phyloP scores from a whole-genome alignment of 176 grass and related monocot species.

The Bolboschoenus planiculmis region DNA sequence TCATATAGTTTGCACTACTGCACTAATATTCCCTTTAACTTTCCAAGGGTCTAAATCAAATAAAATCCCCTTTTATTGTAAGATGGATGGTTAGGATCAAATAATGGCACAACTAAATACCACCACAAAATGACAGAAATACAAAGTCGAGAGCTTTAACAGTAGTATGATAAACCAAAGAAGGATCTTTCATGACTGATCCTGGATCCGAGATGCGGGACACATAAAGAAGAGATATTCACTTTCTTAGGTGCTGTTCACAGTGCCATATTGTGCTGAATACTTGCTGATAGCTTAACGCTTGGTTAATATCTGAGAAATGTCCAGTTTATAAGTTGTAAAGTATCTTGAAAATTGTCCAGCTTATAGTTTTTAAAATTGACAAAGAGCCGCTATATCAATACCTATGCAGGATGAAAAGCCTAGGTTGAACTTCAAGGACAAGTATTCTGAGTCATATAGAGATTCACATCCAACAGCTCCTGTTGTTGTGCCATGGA shows the following conservation, averaged over 20 bases:
- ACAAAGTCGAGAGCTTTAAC: not conserved
- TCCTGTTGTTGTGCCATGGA: slow-evolving; percentile 80
- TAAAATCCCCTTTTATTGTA: not conserved
- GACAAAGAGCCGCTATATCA: not conserved
- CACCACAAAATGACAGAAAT: not conserved
- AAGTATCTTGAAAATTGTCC: slow-evolving; percentile 1
- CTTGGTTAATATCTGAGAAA: not conserved
- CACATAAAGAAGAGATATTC: not conserved
- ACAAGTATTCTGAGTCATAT: slow-evolving; percentile 77
- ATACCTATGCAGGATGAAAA: slow-evolving; percentile 46
- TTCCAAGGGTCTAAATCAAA: not conserved
- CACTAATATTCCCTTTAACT: not conserved
- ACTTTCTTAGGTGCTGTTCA: not conserved
- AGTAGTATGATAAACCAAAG: not conserved
- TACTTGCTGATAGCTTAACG: not conserved
- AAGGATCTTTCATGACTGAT: not conserved
- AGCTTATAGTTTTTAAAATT: not conserved
- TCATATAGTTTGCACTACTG: not conserved
- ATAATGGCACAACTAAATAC: not conserved
- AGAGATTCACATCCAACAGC: slow-evolving; percentile 70
- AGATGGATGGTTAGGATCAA: not conserved
- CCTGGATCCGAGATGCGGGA: not conserved
- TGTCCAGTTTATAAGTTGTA: not conserved
- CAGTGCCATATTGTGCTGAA: not conserved
- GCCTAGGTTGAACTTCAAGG: slow-evolving; percentile 67